Percentiles rank a stretch among this genome's conserved stretches.
Conservation (phyloP, 257 asterid species). For the Salvia miltiorrhiza region DNA sequence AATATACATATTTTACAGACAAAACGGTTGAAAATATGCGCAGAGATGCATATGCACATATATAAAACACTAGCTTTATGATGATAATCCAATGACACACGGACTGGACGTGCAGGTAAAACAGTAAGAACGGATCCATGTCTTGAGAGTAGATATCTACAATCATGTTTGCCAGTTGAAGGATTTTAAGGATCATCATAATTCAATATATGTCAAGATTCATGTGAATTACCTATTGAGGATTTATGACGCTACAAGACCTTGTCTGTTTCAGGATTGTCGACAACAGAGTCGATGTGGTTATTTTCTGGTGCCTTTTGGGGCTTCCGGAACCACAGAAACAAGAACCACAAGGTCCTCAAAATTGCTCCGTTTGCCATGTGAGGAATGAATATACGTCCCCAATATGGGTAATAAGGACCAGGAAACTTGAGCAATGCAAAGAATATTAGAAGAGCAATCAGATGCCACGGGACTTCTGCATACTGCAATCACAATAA, state of each 20-base stretch:
- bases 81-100: background rate
- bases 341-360: slow-evolving; percentile 76
- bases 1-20: background rate
- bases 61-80: background rate
- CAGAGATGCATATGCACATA: background rate
- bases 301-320: slow-evolving; percentile 30
- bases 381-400: slow-evolving; percentile 84
- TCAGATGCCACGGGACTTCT: slow-evolving; percentile 90
- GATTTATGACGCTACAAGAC: slow-evolving; percentile 13
- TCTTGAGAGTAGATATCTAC: background rate
- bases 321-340: slow-evolving; percentile 62
- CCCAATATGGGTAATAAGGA: slow-evolving; percentile 95
- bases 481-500: slow-evolving; percentile 45
- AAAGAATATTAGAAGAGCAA: slow-evolving; percentile 49
- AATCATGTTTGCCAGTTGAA: background rate
- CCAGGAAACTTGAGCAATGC: slow-evolving; percentile 77
- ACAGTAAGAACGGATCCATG: background rate
- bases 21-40: background rate
- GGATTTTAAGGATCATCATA: background rate
- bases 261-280: slow-evolving; percentile 21
- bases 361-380: slow-evolving; percentile 78
- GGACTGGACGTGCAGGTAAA: background rate
- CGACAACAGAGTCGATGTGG: slow-evolving; percentile 20
- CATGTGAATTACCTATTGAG: slow-evolving; percentile 30
- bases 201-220: background rate